These are phyloP conservation scores for Schizopora paradoxa DNA, from an alignment of 1,284 basidiomycete genomes.

Conservation along the genomic window DNA sequence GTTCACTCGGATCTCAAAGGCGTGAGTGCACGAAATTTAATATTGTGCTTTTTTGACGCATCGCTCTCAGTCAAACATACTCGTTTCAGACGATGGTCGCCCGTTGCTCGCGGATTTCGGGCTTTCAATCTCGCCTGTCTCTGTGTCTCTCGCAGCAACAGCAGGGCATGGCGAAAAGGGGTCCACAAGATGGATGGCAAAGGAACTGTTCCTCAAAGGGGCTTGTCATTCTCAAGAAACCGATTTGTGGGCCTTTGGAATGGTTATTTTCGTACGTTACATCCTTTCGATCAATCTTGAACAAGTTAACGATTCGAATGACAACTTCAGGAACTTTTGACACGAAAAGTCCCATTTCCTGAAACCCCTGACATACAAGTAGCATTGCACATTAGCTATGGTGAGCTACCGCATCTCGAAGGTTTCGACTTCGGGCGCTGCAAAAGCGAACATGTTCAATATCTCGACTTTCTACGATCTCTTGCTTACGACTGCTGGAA, in stretches of 20 bases:
- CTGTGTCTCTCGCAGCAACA: background rate
- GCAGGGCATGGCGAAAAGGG: background rate
- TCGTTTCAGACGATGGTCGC: background rate
- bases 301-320: no score
- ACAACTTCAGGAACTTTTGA: background rate
- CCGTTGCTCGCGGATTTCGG: background rate
- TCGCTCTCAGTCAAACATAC: background rate
- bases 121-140: background rate
- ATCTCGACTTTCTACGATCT: no score
- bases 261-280: background rate
- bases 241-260: background rate
- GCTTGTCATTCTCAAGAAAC: background rate
- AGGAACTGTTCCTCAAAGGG: background rate
- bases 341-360: background rate
- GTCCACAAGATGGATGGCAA: background rate
- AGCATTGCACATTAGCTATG: background rate
- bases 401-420: background rate
- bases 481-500: background rate
- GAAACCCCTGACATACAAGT: background rate
- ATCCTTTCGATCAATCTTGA: background rate
- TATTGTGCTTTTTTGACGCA: background rate
- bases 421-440: background rate
- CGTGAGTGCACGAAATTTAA: background rate
- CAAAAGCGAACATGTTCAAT: background rate
- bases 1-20: background rate